Percentiles rank a stretch among this genome's conserved stretches.
phyloP scores from a whole-genome alignment of 139 green algal species.

The Chlamydomonas schloesseri region DNA sequence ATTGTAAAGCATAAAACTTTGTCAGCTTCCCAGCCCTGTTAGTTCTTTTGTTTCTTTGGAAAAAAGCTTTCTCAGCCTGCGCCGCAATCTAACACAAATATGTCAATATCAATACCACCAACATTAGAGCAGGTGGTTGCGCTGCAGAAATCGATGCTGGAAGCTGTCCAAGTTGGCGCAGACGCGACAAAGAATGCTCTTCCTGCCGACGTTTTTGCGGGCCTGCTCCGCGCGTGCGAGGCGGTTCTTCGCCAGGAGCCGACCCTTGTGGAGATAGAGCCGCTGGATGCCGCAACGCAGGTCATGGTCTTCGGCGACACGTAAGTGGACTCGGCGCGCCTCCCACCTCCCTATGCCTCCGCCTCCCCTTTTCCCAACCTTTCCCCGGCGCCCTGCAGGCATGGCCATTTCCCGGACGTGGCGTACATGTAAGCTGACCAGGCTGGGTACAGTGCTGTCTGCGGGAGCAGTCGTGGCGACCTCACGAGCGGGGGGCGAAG shows the following conservation, averaged over 20 bases:
- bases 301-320: conserved; percentile 90
- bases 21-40: no score
- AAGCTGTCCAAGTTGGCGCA: not conserved
- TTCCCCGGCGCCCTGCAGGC: no score
- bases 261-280: conserved; percentile 53
- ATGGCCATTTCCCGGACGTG: conserved; percentile 93
- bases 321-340: no score
- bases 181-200: not conserved
- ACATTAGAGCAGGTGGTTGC: not conserved
- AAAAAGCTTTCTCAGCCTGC: no score
- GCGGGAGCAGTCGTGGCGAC: not conserved
- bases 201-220: not conserved
- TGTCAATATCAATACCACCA: not conserved
- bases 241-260: conserved; percentile 37
- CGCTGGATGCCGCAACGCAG: conserved; percentile 24
- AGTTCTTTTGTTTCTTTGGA: no score
- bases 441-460: not conserved
- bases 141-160: not conserved
- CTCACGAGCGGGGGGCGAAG: no score
- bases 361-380: no score
- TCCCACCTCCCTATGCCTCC: no score
- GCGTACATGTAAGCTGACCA: not conserved
- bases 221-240: not conserved
- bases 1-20: no score
- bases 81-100: no score